These are phyloP conservation scores for Telopea speciosissima DNA, from an alignment of 177 flowering plant species.

Conservation along the genomic window DNA sequence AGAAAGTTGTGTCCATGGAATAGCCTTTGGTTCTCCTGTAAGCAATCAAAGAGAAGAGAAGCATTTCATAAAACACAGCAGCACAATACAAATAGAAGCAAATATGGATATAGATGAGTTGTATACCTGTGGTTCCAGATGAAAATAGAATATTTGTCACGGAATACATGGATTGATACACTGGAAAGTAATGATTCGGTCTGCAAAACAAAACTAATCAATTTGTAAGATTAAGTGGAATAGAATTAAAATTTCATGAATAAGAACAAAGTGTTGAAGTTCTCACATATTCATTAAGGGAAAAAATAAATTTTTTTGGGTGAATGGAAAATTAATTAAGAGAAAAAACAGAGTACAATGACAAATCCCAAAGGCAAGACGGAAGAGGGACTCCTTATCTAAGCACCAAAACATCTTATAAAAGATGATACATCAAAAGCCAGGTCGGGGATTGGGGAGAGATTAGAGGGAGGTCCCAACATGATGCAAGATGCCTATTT, in stretches of 20 bases:
- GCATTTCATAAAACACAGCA: not conserved
- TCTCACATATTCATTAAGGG: too few species aligned
- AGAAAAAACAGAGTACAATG: too few species aligned
- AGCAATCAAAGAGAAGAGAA: conserved; percentile 6
- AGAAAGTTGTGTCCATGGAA: conserved; percentile 90
- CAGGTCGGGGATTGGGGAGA: too few species aligned
- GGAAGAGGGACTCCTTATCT: too few species aligned
- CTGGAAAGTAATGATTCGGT: conserved; percentile 46
- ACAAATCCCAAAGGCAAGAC: too few species aligned
- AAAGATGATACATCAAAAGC: too few species aligned
- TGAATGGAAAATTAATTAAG: too few species aligned
- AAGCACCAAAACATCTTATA: too few species aligned
- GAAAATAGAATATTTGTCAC: conserved; percentile 79
- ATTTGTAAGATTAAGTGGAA: not conserved
- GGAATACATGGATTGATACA: conserved; percentile 54
- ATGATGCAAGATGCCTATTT: too few species aligned
- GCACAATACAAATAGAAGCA: not conserved
- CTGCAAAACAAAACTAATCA: conserved; percentile 24
- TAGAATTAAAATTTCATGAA: too few species aligned
- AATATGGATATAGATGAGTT: not conserved
- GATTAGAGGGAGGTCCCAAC: too few species aligned
- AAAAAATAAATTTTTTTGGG: too few species aligned
- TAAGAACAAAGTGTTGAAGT: not conserved
- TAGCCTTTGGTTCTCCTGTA: conserved; percentile 95
- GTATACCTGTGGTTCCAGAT: conserved; percentile 90